Evolutionary conservation across 2,329 filamentous ascomycete species (phyloP).

Genomic region (Phialophora chinensis): DNA sequence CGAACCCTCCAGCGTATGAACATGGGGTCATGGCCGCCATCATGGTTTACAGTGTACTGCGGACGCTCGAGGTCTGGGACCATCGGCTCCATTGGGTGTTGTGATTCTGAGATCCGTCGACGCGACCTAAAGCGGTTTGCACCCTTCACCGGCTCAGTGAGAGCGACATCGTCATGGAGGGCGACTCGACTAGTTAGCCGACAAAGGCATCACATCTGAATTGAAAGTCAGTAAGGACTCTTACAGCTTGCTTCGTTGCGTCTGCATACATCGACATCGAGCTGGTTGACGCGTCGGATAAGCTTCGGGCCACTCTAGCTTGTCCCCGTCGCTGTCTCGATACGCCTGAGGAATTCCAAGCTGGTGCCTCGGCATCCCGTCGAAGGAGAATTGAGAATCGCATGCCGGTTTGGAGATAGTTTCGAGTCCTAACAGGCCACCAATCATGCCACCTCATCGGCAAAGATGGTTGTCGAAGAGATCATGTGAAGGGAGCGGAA

Average conservation of each 20-base stretch:
- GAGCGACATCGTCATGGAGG: neutral
- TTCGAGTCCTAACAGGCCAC: neutral
- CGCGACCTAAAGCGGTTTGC: neutral
- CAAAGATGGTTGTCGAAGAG: neutral
- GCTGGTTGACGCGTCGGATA: neutral
- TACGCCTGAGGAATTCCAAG: neutral
- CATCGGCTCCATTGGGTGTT: neutral
- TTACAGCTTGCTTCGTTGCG: neutral
- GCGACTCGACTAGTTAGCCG: neutral
- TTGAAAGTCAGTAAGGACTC: neutral
- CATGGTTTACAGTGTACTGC: neutral
- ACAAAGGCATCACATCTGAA: neutral
- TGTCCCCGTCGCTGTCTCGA: neutral
- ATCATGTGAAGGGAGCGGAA: slow-evolving; percentile 7
- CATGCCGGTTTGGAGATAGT: neutral
- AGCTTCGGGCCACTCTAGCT: neutral
- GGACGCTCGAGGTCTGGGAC: neutral
- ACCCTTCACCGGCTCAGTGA: neutral
- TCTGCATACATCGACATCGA: neutral
- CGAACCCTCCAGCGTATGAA: neutral
- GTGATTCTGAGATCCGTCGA: neutral
- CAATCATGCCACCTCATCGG: slow-evolving; percentile 16
- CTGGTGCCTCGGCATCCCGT: neutral
- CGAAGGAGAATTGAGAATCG: neutral
- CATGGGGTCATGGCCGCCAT: neutral